These are phyloP conservation scores for Vigna reflexopilosa DNA, from an alignment of 306 rosid genomes.

Conservation along the genomic window DNA sequence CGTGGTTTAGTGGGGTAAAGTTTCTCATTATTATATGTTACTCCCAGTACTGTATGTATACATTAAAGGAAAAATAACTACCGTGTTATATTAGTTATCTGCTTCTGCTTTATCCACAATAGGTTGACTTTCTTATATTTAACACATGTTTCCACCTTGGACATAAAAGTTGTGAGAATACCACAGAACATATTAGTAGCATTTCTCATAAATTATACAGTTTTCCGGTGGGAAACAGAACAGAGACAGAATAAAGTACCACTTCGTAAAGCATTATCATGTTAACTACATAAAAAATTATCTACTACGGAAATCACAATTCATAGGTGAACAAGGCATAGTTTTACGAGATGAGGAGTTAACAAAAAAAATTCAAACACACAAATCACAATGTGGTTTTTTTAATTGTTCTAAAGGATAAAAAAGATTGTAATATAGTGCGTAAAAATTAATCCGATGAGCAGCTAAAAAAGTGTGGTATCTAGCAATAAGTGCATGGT, in stretches of 20 bases:
- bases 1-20: background rate
- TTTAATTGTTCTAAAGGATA: too few relatives aligned
- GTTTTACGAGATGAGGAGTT: background rate
- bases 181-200: too few relatives aligned
- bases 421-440: background rate
- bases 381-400: background rate
- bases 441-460: constrained; percentile 4
- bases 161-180: too few relatives aligned
- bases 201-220: too few relatives aligned
- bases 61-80: background rate
- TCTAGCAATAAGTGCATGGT: too few relatives aligned
- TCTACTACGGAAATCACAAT: background rate
- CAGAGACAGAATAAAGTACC: background rate
- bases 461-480: background rate
- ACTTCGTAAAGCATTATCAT: too few relatives aligned
- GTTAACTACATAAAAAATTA: background rate
- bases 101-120: too few relatives aligned
- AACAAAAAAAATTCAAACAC: background rate
- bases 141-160: too few relatives aligned
- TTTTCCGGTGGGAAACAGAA: too few relatives aligned
- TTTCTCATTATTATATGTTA: background rate
- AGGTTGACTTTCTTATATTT: too few relatives aligned
- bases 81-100: too few relatives aligned
- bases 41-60: background rate
- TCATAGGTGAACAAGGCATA: background rate